Evolutionary conservation across 441 rosid species (phyloP), one percentile per base, ranked within the genome.

Genomic region (Adansonia grandidieri): DNA sequence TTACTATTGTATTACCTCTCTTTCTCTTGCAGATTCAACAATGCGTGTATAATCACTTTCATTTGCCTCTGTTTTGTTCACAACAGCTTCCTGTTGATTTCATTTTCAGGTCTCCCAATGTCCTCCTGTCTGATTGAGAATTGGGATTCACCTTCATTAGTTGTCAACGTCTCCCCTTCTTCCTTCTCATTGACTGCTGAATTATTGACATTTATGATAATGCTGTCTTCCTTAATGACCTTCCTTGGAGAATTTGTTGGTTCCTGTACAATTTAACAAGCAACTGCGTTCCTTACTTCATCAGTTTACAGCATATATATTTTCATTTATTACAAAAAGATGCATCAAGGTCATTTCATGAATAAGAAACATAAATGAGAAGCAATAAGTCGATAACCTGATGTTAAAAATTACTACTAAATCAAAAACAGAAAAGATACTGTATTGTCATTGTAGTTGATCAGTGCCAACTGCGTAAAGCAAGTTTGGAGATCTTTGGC

Each of bases 181-280:
- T 73, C 32, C 32, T 28, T 84, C 24, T 69, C 76, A 47, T 28
- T 28, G 57, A 44, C 77, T 60, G 2, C 60, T 17, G 72, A 22
- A 63, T 65, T 51, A 42, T 60, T 40, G 2, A 17, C 44, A 9
- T 40, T 63, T 37, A 6, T n/a, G 22, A 50, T 14, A 6, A 51
- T 8, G 61, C 71, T 19, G 63, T 58, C 71, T 76, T 80, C 77
- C 47, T 57, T 22, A 3, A 70, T 54, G 61, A 53, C 22, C 73
- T 82, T 53, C 42, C 51, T 45, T 20, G 75, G 50, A 81, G 67
- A 77, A 70, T 66, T 71, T 50, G 45, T 54, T 1, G 74, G 40
- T 80, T 67, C 83, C 85, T 83, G 66, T 75, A 79, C 69, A 84
- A 71, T 80, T 69, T 75, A 80, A 82, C 7, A 61, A 37, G 47